Evolutionary conservation across 108 stramenopile genomes (phyloP).

Genomic region (Pinguiococcus pyrenoidosus): DNA sequence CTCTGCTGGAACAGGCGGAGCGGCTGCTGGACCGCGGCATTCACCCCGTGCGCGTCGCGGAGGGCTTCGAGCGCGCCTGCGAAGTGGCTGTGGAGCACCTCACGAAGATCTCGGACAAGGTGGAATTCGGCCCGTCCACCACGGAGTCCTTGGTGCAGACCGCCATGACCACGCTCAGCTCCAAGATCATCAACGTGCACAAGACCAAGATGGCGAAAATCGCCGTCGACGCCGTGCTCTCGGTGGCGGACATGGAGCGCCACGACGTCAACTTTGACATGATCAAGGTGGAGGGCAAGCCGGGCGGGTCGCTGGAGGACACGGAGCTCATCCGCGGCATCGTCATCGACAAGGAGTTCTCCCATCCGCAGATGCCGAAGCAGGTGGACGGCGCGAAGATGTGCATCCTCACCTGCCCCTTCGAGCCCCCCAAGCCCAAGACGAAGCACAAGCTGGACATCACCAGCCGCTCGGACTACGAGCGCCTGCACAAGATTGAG

Average conservation of each 20-base stretch:
- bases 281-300: slow-evolving; percentile 99
- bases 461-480: slow-evolving; percentile 82
- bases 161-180: slow-evolving; percentile 87
- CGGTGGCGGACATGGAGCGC: slow-evolving; percentile 87
- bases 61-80: slow-evolving; percentile 91
- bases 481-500: slow-evolving; percentile 78
- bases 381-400: slow-evolving; percentile 77
- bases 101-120: slow-evolving; percentile 65
- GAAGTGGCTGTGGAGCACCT: slow-evolving; percentile 70
- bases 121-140: slow-evolving; percentile 49
- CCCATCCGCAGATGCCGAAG: slow-evolving; percentile 92
- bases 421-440: slow-evolving; percentile 99
- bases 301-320: slow-evolving; percentile 89
- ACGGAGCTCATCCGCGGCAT: slow-evolving; percentile 91
- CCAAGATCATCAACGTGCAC: slow-evolving; percentile 92
- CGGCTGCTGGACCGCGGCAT: slow-evolving; percentile 73
- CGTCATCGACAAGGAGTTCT: slow-evolving; percentile 96
- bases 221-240: slow-evolving; percentile 73
- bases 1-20: slow-evolving; percentile 93
- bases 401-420: slow-evolving; percentile 91
- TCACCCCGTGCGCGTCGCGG: slow-evolving; percentile 90
- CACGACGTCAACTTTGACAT: slow-evolving; percentile 98
- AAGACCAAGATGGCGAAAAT: slow-evolving; percentile 75
- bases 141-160: slow-evolving; percentile 61
- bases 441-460: slow-evolving; percentile 99